Evolutionary conservation across 129 eudicot genomes (phyloP).

Genomic region (Centaurea solstitialis): DNA sequence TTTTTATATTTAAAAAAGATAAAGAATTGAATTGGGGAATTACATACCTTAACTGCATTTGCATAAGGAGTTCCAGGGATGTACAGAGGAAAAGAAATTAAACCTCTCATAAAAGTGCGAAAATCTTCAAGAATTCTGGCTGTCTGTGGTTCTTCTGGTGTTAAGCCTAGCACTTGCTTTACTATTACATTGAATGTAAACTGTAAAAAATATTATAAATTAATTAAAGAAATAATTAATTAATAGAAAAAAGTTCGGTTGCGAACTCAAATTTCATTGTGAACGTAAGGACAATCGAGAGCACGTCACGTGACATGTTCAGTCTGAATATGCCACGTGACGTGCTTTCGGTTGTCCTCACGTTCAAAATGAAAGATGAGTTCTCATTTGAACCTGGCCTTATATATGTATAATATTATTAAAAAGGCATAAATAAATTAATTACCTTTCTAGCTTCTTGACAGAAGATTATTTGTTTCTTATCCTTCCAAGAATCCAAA

Average conservation of each 20-base stretch:
- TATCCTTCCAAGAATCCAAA: slow-evolving; percentile 67
- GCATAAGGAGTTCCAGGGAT: slow-evolving; percentile 93
- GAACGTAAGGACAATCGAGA: too few relatives aligned
- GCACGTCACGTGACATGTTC: too few relatives aligned
- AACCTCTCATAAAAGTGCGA: slow-evolving; percentile 76
- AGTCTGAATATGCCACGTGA: too few relatives aligned
- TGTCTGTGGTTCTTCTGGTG: slow-evolving; percentile 63
- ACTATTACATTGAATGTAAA: slow-evolving; percentile 81
- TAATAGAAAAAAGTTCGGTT: too few relatives aligned
- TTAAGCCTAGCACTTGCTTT: slow-evolving; percentile 77
- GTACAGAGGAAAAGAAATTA: slow-evolving; percentile 72
- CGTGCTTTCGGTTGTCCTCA: too few relatives aligned
- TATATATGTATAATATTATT: too few relatives aligned
- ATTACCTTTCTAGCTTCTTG: slow-evolving; percentile 84
- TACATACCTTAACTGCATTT: slow-evolving; percentile 75
- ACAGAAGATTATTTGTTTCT: slow-evolving; percentile 61
- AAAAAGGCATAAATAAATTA: not conserved
- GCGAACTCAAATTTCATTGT: too few relatives aligned
- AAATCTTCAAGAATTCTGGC: slow-evolving; percentile 69
- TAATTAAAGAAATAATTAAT: not conserved
- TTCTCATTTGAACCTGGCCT: too few relatives aligned
- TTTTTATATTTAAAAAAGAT: not conserved
- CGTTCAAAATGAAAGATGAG: too few relatives aligned
- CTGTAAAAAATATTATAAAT: slow-evolving; percentile 35
- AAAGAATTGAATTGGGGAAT: slow-evolving; percentile 2